Percentiles rank a stretch among this genome's conserved stretches.
Conservation (phyloP, 768 basidiomycete species). For the Mycena kentingensis region DNA sequence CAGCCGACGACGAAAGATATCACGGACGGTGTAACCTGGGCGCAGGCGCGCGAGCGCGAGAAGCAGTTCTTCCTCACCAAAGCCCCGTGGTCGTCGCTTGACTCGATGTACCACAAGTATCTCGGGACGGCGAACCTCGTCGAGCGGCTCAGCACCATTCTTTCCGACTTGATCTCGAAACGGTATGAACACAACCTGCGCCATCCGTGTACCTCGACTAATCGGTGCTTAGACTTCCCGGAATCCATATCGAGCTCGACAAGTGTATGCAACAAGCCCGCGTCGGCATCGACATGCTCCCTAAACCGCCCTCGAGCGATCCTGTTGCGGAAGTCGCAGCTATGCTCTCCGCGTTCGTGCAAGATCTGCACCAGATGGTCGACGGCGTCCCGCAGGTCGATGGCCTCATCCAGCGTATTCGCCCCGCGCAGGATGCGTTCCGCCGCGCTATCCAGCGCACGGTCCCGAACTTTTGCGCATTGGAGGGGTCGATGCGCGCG, state of each 20-base stretch:
- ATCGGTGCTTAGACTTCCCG: conserved; percentile 51
- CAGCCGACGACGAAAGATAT: conserved; percentile 53
- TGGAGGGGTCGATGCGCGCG: conserved; percentile 22
- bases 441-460: conserved; percentile 48
- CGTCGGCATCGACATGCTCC: conserved; percentile 34
- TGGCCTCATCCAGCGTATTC: conserved; percentile 59
- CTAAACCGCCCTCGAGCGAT: conserved; percentile 54
- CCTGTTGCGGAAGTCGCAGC: conserved; percentile 55
- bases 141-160: conserved; percentile 53
- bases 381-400: conserved; percentile 53
- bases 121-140: conserved; percentile 60
- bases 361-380: conserved; percentile 46
- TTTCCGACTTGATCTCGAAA: conserved; percentile 63
- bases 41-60: conserved; percentile 57
- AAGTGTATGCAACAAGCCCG: conserved; percentile 42
- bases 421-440: conserved; percentile 50
- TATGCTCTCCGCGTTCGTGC: conserved; percentile 47
- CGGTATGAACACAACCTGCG: conserved; percentile 41
- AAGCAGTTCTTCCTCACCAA: conserved; percentile 53
- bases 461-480: conserved; percentile 59
- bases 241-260: conserved; percentile 59
- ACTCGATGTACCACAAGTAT: conserved; percentile 47
- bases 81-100: conserved; percentile 56
- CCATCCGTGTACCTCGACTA: not conserved
- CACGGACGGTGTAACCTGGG: conserved; percentile 54